Percentiles rank a stretch among this genome's conserved stretches.
Conservation (phyloP, 2,329 filamentous ascomycete species). For the Polytolypa hystricis region DNA sequence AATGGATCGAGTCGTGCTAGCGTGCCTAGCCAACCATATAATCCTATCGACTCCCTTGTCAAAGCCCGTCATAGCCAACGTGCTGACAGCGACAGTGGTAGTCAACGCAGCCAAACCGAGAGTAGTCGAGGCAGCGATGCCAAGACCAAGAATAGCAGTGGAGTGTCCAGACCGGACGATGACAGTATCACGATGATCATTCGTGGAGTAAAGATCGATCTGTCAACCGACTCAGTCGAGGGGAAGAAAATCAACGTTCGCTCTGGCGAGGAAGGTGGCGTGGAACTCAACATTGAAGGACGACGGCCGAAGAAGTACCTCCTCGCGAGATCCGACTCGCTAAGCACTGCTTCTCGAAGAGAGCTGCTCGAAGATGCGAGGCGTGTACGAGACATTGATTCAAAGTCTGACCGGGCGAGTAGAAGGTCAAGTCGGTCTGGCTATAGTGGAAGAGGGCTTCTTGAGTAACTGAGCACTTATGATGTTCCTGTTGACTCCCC, state of each 20-base stretch:
- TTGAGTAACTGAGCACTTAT: constrained; percentile 10
- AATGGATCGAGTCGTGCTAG: constrained; percentile 15
- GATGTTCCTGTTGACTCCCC: no score
- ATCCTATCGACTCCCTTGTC: constrained; percentile 24
- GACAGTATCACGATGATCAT: constrained; percentile 30
- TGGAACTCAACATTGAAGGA: constrained; percentile 29
- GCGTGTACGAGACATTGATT: constrained; percentile 23
- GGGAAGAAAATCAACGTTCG: constrained; percentile 30
- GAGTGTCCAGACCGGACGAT: constrained; percentile 23
- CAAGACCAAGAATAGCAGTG: constrained; percentile 24
- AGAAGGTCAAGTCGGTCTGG: constrained; percentile 29
- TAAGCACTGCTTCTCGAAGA: constrained; percentile 19
- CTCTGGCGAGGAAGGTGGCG: constrained; percentile 25
- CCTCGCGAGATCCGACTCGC: constrained; percentile 24
- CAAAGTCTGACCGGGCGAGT: constrained; percentile 27
- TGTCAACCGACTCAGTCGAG: constrained; percentile 25
- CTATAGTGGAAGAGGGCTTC: constrained; percentile 21
- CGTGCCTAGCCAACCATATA: no score
- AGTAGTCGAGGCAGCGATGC: constrained; percentile 31
- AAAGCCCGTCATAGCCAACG: constrained; percentile 21
- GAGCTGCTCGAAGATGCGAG: constrained; percentile 25
- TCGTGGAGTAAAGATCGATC: constrained; percentile 30
- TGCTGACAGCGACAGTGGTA: constrained; percentile 28
- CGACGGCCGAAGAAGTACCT: constrained; percentile 28
- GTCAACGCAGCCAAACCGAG: constrained; percentile 29